Evolutionary conservation across 2,329 filamentous ascomycete genomes (phyloP), one percentile per base, ranked within the genome.

Genomic region (Dothiorella sarmentorum): DNA sequence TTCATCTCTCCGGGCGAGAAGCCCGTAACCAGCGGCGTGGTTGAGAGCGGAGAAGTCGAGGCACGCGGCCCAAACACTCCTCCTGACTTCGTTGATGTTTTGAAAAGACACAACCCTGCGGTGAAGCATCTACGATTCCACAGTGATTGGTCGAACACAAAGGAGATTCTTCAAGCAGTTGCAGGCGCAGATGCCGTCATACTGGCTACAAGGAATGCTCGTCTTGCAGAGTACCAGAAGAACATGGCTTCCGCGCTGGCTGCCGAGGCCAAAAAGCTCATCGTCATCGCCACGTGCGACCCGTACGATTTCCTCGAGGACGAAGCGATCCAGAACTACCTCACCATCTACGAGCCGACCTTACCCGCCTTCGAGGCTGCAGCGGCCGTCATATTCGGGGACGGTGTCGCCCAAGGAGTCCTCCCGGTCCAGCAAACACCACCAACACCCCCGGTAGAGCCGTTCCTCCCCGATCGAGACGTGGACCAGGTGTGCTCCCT

Each of bases 311-410:
- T 58, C 15, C 56, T 58, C 7, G 17, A 26, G 7, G 37, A 43
- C 15, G 44, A 33, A 3, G 7, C 1, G 2, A 26, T 58, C 11
- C 24, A 37, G 4, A 58, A 18, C 7, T 58, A 58, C 17, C 11
- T 58, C 20, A 17, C 56, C 6, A 52, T 52, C 27, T 58, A 58
- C 37, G 56, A 58, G n/a, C 56, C 56, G 7, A 58, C 56, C 6
- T 22, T 35, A 4, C 17, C 45, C 9, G 56, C 56, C 2, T 52
- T 58, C 15, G 26, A n/a, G 10, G 56, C 44, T 7, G 45, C 45
- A 2, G 56, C 56, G 4, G 37, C 52, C 11, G 35, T 43, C 11
- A 17, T 58, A 0, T 58, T 58, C 11, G 56, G 56, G 20, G 20
- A 35, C n/a, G 17, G 9, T 6, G 15, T 10, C 4, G 24, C 45